Conservation (phyloP, 768 basidiomycete species). For the Dentipellis sp. region DNA sequence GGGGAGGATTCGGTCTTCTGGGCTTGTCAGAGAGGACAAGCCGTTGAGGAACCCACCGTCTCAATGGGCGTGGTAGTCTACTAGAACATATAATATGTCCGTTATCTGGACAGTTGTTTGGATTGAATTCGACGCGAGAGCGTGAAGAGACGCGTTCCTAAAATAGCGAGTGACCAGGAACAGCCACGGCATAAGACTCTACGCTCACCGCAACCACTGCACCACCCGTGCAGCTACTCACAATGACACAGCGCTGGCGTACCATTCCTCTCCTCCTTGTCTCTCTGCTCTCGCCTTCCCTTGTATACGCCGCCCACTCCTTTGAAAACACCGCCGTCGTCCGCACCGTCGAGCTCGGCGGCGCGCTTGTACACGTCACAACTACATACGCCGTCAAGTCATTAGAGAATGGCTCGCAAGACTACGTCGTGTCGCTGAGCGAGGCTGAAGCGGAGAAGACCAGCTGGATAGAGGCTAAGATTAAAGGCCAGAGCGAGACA, state of each 20-base stretch:
- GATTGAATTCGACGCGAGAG: not conserved
- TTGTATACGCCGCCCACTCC: constrained; percentile 34
- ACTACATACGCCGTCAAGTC: constrained; percentile 84
- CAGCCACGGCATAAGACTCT: not conserved
- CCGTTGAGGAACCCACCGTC: constrained; percentile 68
- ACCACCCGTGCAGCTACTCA: not conserved
- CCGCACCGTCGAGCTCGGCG: constrained; percentile 83
- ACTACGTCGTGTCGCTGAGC: constrained; percentile 62
- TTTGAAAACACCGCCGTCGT: constrained; percentile 90
- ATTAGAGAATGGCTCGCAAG: constrained; percentile 45
- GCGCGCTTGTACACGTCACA: constrained; percentile 78
- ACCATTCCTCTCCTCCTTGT: constrained; percentile 37
- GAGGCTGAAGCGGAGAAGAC: constrained; percentile 55
- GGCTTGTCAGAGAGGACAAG: constrained; percentile 68
- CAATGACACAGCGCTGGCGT: constrained; percentile 36
- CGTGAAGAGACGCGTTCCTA: not conserved
- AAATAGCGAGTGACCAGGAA: constrained; percentile 1
- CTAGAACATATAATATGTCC: not conserved
- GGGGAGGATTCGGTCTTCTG: constrained; percentile 71
- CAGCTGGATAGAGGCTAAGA: constrained; percentile 70
- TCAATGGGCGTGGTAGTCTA: constrained; percentile 68
- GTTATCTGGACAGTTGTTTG: not conserved
- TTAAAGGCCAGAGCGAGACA: constrained; percentile 60
- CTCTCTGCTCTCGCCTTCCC: constrained; percentile 29
- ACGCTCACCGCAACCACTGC: not conserved